phyloP scores from a whole-genome alignment of 768 basidiomycete genomes.

The Suillus tomentosus region DNA sequence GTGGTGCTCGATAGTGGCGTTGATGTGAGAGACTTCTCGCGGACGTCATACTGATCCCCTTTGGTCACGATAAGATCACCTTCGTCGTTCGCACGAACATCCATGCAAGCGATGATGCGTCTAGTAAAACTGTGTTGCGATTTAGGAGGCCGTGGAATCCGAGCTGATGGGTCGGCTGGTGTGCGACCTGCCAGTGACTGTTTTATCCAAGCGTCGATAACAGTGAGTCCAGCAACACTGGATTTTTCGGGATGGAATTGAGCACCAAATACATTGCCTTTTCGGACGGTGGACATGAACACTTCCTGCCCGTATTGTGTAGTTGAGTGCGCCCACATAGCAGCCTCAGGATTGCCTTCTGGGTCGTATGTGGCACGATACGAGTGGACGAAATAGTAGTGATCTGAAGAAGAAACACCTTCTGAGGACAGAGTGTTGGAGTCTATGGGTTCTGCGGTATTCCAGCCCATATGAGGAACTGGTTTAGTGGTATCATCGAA shows the following conservation, averaged over 20 bases:
- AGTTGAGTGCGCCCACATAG: conserved; percentile 80
- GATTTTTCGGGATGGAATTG: conserved; percentile 99
- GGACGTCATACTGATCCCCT: conserved; percentile 98
- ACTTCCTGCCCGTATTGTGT: conserved; percentile 94
- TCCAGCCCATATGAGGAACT: conserved; percentile 99
- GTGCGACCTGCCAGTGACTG: conserved; percentile 47
- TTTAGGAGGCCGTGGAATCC: conserved; percentile 40
- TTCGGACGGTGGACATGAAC: conserved; percentile 84
- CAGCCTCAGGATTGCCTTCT: conserved; percentile 51
- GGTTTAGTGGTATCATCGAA: conserved; percentile 77
- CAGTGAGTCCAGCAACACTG: conserved; percentile 78
- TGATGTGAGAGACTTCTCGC: conserved; percentile 61
- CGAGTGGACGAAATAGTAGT: conserved; percentile 98
- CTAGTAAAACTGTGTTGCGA: conserved; percentile 77
- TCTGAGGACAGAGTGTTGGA: conserved; percentile 43
- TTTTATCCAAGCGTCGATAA: conserved; percentile 81
- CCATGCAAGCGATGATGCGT: conserved; percentile 95
- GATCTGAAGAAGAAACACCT: conserved; percentile 52
- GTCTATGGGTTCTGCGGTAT: conserved; percentile 64
- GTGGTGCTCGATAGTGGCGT: conserved; percentile 17
- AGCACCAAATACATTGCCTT: conserved; percentile 84
- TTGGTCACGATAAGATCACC: conserved; percentile 99
- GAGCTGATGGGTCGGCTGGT: conserved; percentile 36
- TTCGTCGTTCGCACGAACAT: conserved; percentile 92
- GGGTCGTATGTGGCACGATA: conserved; percentile 81